phyloP scores from a whole-genome alignment of 805 yeast species.

The Candida maltosa region DNA sequence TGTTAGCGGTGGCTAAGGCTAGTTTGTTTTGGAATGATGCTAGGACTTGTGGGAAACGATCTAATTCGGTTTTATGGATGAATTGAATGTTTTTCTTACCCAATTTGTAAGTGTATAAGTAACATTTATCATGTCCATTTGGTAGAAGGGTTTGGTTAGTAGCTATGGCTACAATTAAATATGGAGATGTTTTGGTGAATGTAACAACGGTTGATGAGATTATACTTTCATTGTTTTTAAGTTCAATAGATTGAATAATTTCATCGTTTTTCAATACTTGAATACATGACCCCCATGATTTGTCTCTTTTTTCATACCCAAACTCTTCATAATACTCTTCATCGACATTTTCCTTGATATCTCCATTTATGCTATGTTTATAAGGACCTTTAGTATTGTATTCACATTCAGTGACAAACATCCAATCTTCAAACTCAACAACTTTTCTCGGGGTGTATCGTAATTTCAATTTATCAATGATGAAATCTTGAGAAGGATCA shows the following conservation, averaged over 20 bases:
- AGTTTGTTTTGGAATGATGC: conserved; percentile 53
- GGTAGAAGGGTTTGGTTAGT: conserved; percentile 27
- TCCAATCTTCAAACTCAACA: conserved; percentile 15
- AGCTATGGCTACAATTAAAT: conserved; percentile 47
- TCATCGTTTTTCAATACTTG: conserved; percentile 41
- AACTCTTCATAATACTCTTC: conserved; percentile 41
- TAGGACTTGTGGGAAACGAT: conserved; percentile 46
- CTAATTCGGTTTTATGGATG: conserved; percentile 60
- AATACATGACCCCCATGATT: conserved; percentile 51
- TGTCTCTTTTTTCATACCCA: conserved; percentile 31
- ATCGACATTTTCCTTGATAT: conserved; percentile 10
- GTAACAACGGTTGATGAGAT: conserved; percentile 32
- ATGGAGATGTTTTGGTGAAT: conserved; percentile 24
- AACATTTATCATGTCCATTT: conserved; percentile 18
- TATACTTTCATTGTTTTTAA: conserved; percentile 41
- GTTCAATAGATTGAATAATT: conserved; percentile 42
- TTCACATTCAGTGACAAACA: conserved; percentile 48
- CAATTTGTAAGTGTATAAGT: conserved; percentile 36
- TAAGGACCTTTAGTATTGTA: conserved; percentile 30
- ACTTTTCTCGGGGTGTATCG: conserved; percentile 51
- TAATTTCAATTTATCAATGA: conserved; percentile 33
- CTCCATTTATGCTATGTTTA: conserved; percentile 12
- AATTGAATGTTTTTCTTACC: conserved; percentile 32
- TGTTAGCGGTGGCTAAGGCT: conserved; percentile 53
- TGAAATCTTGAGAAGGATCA: conserved; percentile 23